Conservation (phyloP, 345 rosid genomes). For the Crucihimalaya himalaica region DNA sequence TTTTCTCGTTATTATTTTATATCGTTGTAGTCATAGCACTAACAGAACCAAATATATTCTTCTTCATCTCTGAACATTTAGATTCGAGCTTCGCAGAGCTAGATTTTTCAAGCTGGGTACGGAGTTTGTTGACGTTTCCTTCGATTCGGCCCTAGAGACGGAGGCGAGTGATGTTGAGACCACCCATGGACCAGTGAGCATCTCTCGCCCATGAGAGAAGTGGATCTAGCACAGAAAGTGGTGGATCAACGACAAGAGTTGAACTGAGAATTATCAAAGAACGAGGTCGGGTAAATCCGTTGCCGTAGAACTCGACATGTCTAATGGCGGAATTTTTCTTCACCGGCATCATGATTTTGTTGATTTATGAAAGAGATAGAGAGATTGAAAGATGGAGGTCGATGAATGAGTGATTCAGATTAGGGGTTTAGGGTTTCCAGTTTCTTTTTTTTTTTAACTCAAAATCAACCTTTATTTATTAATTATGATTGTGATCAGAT, state of each 20-base stretch:
- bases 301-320: slow-evolving; percentile 79
- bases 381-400: not conserved
- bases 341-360: slow-evolving; percentile 53
- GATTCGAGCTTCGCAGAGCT: slow-evolving; percentile 4
- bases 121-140: slow-evolving; percentile 62
- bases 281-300: slow-evolving; percentile 89
- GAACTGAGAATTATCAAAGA: slow-evolving; percentile 55
- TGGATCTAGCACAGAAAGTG: slow-evolving; percentile 66
- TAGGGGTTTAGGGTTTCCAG: slow-evolving; percentile 9
- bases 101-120: slow-evolving; percentile 47
- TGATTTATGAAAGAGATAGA: not conserved
- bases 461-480: too few relatives aligned
- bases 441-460: too few relatives aligned
- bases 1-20: too few relatives aligned
- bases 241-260: slow-evolving; percentile 72
- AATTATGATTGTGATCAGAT: too few relatives aligned
- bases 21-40: too few relatives aligned
- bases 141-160: slow-evolving; percentile 92
- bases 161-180: slow-evolving; percentile 77
- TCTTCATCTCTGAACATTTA: not conserved
- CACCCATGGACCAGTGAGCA: slow-evolving; percentile 99
- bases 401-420: not conserved
- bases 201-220: slow-evolving; percentile 86
- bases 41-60: slow-evolving; percentile 39
- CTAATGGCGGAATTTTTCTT: slow-evolving; percentile 42